phyloP scores from a whole-genome alignment of 495 filamentous ascomycete species.

The Hyphodiscus hymeniophilus region DNA sequence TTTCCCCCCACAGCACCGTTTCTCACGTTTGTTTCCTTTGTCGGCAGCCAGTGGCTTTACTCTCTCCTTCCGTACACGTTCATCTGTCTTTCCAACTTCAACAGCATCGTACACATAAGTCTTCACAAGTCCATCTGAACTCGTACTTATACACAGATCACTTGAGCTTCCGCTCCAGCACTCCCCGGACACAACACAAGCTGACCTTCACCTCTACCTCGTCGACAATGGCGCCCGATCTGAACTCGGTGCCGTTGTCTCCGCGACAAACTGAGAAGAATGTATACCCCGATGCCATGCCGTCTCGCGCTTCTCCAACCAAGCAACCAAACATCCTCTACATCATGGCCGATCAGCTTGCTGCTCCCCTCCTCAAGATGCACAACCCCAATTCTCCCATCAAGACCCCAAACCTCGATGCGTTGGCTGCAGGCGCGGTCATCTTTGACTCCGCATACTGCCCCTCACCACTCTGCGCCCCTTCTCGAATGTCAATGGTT shows the following conservation, averaged over 20 bases:
- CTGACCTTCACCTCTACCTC: background rate
- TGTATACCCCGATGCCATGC: constrained; percentile 17
- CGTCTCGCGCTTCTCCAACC: background rate
- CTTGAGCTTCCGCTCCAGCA: no score
- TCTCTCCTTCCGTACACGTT: background rate
- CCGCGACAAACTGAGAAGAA: constrained; percentile 9
- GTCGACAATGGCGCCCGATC: constrained; percentile 42
- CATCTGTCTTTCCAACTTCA: no score
- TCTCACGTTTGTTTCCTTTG: no score
- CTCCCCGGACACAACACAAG: no score
- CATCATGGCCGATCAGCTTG: constrained; percentile 91
- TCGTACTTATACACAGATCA: no score
- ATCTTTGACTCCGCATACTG: constrained; percentile 87
- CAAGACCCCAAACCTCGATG: constrained; percentile 78
- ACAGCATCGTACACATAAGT: no score
- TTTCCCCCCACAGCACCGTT: no score
- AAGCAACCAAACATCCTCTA: constrained; percentile 67
- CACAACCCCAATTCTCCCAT: constrained; percentile 75
- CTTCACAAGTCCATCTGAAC: no score
- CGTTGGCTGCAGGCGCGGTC: constrained; percentile 66
- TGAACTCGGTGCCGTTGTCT: constrained; percentile 41
- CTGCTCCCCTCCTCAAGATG: constrained; percentile 74
- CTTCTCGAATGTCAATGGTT: constrained; percentile 82
- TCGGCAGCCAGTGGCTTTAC: no score
- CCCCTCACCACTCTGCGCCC: constrained; percentile 80